Evolutionary conservation across 2,329 filamentous ascomycete species (phyloP), one percentile per base, ranked within the genome.

Genomic region (Talaromyces albobiverticillius): DNA sequence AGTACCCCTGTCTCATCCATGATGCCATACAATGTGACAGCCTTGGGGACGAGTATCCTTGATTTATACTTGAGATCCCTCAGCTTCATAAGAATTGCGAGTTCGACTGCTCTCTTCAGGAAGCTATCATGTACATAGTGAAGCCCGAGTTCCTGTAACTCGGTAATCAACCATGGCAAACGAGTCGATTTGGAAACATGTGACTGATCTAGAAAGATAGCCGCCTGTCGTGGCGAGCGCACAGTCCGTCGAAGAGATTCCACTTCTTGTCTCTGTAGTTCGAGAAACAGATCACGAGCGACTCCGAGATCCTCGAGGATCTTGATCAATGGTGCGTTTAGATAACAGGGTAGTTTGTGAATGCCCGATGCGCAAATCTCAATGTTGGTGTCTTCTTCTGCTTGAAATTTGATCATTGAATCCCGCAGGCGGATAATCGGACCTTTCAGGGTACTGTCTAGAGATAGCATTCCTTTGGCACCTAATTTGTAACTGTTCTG

Each of bases 291-390:
- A 0, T 70, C 53, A 1, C 73, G 64, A 0, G 76, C 65, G 0
- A 88, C 83, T 0, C 80, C 79, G 67, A 93, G 84, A 60, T 95
- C 90, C 64, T 95, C 90, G 1, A 95, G 69, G 4, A 95, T 90
- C 66, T 95, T 95, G 71, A 95, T 90, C 57, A 92, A 77, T 60
- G 89, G 89, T 1, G 87, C 84, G 63, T 95, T 95, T 1, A 95
- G 78, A 16, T 85, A 82, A 60, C 92, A 77, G 0, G 82, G 82
- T 6, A 93, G 78, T 0, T 88, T 85, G 48, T 79, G 83, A 34
- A 82, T 83, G 0, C 84, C 85, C 40, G 83, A 79, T 45, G 87
- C 87, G 63, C 63, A 65, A 9, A 64, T 59, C 42, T 65, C 63
- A 20, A 65, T 65, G 48, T 64, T 61, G 20, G 45, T 59, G 3